Conservation (phyloP, 768 basidiomycete species). For the Imleria badia region DNA sequence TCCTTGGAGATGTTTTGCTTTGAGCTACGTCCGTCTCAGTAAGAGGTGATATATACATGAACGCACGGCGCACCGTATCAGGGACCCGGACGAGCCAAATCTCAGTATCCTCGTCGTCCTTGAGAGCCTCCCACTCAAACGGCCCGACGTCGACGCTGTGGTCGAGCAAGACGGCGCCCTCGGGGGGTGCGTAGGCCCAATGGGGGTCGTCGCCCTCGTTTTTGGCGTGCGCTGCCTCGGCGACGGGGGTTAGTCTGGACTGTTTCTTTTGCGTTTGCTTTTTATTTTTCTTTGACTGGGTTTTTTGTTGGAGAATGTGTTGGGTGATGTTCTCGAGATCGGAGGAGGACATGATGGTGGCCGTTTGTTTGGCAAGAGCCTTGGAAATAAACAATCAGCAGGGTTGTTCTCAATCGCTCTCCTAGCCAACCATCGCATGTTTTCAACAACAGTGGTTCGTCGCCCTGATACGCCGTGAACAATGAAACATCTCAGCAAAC, state of each 20-base stretch:
- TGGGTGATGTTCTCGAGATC: slow-evolving; percentile 14
- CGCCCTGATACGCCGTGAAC: no score
- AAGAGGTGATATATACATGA: neutral
- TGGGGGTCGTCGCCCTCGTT: slow-evolving; percentile 55
- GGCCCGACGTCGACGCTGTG: slow-evolving; percentile 42
- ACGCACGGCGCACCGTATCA: slow-evolving; percentile 45
- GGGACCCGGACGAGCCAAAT: slow-evolving; percentile 73
- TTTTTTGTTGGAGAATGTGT: slow-evolving; percentile 1
- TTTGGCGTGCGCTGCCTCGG: slow-evolving; percentile 30
- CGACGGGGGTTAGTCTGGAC: neutral
- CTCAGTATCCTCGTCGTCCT: slow-evolving; percentile 57
- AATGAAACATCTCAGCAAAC: no score
- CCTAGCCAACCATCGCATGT: no score
- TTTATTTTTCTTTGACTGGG: no score
- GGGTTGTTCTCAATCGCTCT: no score
- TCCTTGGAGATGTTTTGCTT: slow-evolving; percentile 60
- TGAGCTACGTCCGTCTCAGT: slow-evolving; percentile 40
- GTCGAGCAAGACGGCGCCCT: slow-evolving; percentile 49
- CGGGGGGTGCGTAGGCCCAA: slow-evolving; percentile 63
- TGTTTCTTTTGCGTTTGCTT: neutral
- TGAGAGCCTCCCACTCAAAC: slow-evolving; percentile 70
- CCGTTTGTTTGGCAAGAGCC: slow-evolving; percentile 25
- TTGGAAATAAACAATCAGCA: slow-evolving; percentile 32
- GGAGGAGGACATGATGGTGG: slow-evolving; percentile 13
- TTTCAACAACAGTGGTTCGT: no score